Percentiles rank a stretch among this genome's conserved stretches.
phyloP scores from a whole-genome alignment of 1,284 basidiomycete species.

The Melampsora americana region DNA sequence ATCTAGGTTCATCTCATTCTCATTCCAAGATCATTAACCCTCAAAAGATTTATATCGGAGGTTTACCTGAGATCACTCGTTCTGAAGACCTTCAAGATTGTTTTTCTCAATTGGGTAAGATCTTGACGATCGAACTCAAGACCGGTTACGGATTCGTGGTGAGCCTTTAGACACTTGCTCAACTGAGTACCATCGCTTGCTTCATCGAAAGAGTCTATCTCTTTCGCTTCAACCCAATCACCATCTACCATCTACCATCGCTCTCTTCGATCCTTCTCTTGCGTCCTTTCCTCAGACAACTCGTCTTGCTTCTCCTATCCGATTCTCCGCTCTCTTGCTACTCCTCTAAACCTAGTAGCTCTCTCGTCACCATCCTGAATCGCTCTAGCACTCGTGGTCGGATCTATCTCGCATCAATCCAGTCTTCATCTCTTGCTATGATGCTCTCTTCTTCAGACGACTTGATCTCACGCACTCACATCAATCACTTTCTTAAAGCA shows the following conservation, averaged over 20 bases:
- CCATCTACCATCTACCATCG: slow-evolving; percentile 45
- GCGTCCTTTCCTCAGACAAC: not conserved
- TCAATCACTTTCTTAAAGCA: not conserved
- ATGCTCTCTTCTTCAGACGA: not conserved
- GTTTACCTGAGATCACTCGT: slow-evolving; percentile 75
- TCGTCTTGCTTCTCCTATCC: not conserved
- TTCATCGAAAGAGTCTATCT: not conserved
- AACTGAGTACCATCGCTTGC: slow-evolving; percentile 1
- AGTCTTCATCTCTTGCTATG: not conserved
- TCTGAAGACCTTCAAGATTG: slow-evolving; percentile 75
- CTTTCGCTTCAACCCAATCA: not conserved
- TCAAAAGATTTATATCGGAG: slow-evolving; percentile 83
- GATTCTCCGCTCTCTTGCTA: not conserved
- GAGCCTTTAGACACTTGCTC: slow-evolving; percentile 32
- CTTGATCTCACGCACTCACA: slow-evolving; percentile 2
- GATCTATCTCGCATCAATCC: not conserved
- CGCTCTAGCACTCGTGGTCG: not conserved
- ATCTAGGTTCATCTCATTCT: not conserved
- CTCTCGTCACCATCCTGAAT: not conserved
- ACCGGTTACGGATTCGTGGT: slow-evolving; percentile 57
- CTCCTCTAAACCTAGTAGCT: not conserved
- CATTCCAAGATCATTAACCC: slow-evolving; percentile 58
- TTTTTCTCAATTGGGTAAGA: slow-evolving; percentile 75
- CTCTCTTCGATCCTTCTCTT: not conserved
- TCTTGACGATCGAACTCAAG: slow-evolving; percentile 74